phyloP scores from a whole-genome alignment of 176 grass and related monocot genomes.

The Bolboschoenus planiculmis region DNA sequence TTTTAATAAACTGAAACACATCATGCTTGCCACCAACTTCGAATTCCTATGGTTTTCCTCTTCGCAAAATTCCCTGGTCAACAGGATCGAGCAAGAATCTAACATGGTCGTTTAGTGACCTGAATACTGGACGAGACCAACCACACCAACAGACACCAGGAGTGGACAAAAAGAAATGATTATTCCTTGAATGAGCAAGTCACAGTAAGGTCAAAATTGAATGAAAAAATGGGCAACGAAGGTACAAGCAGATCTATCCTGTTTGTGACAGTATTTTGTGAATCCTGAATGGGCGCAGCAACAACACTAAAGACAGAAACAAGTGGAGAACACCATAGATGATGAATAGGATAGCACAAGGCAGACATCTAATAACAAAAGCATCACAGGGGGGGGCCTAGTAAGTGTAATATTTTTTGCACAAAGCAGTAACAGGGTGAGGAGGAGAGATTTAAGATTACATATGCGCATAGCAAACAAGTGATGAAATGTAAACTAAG shows the following conservation, averaged over 20 bases:
- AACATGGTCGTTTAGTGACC: neutral
- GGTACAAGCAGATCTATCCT: neutral
- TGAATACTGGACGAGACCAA: neutral
- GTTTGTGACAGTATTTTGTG: neutral
- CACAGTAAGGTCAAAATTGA: neutral
- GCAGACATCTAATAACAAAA: constrained; percentile 19
- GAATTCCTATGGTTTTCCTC: neutral
- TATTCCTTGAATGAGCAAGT: neutral
- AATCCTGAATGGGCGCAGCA: neutral
- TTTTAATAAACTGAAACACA: too few relatives aligned
- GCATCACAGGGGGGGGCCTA: neutral
- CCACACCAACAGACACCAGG: neutral
- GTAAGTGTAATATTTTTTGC: constrained; percentile 3
- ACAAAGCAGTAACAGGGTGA: constrained; percentile 5
- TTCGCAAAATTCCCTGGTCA: neutral
- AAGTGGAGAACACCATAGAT: neutral
- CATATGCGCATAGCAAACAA: constrained; percentile 16
- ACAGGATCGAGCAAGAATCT: too few relatives aligned
- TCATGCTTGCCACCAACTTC: too few relatives aligned
- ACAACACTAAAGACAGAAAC: neutral
- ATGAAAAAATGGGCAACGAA: neutral
- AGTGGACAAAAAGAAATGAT: neutral
- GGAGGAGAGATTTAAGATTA: constrained; percentile 19
- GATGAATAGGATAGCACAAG: neutral
- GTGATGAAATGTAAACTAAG: constrained; percentile 30